These are phyloP conservation scores for Zostera marina DNA, from an alignment of 116 monocot species.

Conservation along the genomic window DNA sequence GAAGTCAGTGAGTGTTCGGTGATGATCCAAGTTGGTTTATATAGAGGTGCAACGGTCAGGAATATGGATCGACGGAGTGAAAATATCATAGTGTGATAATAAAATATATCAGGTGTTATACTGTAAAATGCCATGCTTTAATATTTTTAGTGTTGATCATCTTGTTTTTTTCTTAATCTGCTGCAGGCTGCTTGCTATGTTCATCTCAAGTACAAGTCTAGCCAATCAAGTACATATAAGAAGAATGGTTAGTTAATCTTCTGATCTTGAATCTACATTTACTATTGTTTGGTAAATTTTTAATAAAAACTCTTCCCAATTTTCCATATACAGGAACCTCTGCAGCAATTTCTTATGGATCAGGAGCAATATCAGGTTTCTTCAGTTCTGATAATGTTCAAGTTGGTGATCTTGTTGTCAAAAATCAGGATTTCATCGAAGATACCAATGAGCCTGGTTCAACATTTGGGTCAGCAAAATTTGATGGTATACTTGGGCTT, in stretches of 20 bases:
- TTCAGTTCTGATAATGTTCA: conserved; percentile 84
- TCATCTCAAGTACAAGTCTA: conserved; percentile 56
- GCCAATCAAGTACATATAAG: conserved; percentile 47
- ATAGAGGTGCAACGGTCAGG: too few relatives aligned
- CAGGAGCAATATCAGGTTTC: conserved; percentile 71
- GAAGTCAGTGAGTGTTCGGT: too few relatives aligned
- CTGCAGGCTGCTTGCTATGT: conserved; percentile 61
- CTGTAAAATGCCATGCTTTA: too few relatives aligned
- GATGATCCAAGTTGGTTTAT: too few relatives aligned
- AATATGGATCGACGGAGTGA: too few relatives aligned
- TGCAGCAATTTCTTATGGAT: conserved; percentile 79
- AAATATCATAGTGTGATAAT: too few relatives aligned
- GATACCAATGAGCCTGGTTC: conserved; percentile 45
- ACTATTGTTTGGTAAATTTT: too few relatives aligned
- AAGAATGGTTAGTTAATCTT: conserved; percentile 52
- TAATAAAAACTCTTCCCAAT: not conserved
- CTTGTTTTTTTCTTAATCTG: not conserved
- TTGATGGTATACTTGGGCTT: too few relatives aligned
- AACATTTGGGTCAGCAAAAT: conserved; percentile 47
- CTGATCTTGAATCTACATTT: too few relatives aligned
- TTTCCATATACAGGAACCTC: conserved; percentile 37
- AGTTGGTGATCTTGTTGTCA: conserved; percentile 55
- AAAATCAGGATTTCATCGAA: conserved; percentile 70
- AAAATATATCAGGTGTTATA: too few relatives aligned
- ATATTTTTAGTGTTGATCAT: too few relatives aligned